Base-by-base conservation (phyloP, 495 filamentous ascomycete genomes). In the Penicillium robsamsonii region DNA sequence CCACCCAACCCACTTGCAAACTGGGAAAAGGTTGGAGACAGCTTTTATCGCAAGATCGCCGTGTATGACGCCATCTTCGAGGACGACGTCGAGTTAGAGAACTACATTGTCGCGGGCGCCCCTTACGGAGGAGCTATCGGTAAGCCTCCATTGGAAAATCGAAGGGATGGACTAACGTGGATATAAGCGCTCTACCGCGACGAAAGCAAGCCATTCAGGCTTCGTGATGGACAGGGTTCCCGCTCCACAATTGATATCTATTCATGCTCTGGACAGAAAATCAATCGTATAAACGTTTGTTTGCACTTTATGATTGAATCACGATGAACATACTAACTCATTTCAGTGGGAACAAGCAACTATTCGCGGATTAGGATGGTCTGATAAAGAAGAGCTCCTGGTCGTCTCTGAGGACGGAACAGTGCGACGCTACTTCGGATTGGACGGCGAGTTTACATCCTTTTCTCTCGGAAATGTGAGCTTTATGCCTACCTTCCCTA, bases 91-190 rank as follows among this genome's bases (percentile, higher is more conserved):
- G 92, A 98, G 75, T 81, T 98, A 66, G 93, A 96, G 71, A 93
- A 96, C 76, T 96, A 95, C 78, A 80, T 95, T 67, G 85, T 96
- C 65, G 86, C 85, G 35, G 94, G 91, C 59, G 95, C 95, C 65
- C 91, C 92, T n/a, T 96, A 92, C 70, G 90, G 88, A 61, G 94
- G 94, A 59, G 92, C 95, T 65, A 79, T 96, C 71, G 91, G 91
- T 96, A 85, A 62, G 82, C 51, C 29, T 20, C 7, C 13, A 37
- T 4, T 24, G 13, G 20, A 27, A 13, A 25, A 31, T 31, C 0
- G 9, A 12, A 22, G 5, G 2, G 18, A 1, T 51, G 12, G 43
- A 47, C 59, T 68, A 50, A 68, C 20, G 0, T 12, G 11, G 0
- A 11, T 5, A 25, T 30, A 58, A 96, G 94, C 94, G 41, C 78